Percentiles rank a stretch among this genome's conserved stretches.
These are phyloP conservation scores for Aspergillus sp. DNA, from an alignment of 2,329 filamentous ascomycete species.

Conservation along the genomic window DNA sequence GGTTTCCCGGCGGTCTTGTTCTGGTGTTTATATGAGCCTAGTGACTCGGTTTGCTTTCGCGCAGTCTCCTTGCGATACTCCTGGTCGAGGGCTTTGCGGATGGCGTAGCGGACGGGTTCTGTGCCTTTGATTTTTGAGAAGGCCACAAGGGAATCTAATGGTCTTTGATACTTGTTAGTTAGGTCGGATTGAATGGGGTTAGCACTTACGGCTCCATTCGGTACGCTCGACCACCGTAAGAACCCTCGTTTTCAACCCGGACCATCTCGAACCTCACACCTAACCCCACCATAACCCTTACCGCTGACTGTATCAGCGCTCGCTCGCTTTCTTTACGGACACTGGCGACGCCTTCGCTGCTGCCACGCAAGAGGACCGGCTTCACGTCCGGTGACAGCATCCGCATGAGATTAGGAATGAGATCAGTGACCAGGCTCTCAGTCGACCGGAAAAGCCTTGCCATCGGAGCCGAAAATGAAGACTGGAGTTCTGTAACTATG, in stretches of 20 bases:
- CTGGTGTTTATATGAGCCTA: slow-evolving; percentile 24
- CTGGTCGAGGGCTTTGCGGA: slow-evolving; percentile 86
- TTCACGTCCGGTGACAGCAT: slow-evolving; percentile 85
- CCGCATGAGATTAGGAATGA: slow-evolving; percentile 73
- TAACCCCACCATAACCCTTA: slow-evolving; percentile 71
- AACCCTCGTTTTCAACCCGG: slow-evolving; percentile 61
- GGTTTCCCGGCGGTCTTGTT: slow-evolving; percentile 16
- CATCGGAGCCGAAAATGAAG: slow-evolving; percentile 60
- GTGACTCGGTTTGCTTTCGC: slow-evolving; percentile 55
- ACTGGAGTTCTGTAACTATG: slow-evolving; percentile 63
- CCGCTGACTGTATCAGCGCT: slow-evolving; percentile 66
- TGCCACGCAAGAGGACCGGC: slow-evolving; percentile 71
- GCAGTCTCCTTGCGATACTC: slow-evolving; percentile 69
- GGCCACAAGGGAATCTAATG: slow-evolving; percentile 66
- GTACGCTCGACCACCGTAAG: slow-evolving; percentile 66
- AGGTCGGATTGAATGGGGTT: slow-evolving; percentile 1
- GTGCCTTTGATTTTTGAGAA: slow-evolving; percentile 42
- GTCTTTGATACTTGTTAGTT: slow-evolving; percentile 30
- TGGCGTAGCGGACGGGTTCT: slow-evolving; percentile 79
- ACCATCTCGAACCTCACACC: slow-evolving; percentile 74
- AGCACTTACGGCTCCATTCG: slow-evolving; percentile 80
- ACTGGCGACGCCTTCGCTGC: slow-evolving; percentile 61
- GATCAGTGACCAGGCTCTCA: slow-evolving; percentile 68
- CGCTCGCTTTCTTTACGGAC: slow-evolving; percentile 83
- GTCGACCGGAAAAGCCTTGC: slow-evolving; percentile 68